Percentiles rank a stretch among this genome's conserved stretches.
Conservation (phyloP, 768 basidiomycete species). For the Amanita muscaria region DNA sequence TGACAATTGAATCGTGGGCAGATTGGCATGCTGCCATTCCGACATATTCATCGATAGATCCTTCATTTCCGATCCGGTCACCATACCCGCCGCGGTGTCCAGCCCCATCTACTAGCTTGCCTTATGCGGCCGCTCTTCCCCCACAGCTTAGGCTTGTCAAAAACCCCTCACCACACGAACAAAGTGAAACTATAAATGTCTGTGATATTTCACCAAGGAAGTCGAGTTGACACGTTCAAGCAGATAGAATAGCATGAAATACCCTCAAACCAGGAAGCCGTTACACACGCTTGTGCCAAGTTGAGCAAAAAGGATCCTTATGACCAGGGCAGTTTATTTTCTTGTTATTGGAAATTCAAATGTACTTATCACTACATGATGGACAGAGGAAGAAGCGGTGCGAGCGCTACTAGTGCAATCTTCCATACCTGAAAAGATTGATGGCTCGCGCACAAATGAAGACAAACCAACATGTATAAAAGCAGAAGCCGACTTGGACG, state of each 20-base stretch:
- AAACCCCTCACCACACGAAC: not conserved
- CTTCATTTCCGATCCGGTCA: constrained; percentile 1
- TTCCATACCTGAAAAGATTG: not conserved
- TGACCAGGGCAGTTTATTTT: not conserved
- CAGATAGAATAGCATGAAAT: not conserved
- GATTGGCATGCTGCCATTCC: constrained; percentile 5
- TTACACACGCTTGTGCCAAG: not conserved
- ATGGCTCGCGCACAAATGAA: not conserved
- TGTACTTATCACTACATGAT: too few species aligned
- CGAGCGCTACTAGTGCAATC: not conserved
- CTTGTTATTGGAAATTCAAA: too few species aligned
- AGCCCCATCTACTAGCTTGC: not conserved
- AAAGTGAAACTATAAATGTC: not conserved
- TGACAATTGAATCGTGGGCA: not conserved
- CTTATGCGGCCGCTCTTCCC: constrained; percentile 3
- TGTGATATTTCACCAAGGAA: not conserved
- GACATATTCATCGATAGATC: constrained; percentile 2
- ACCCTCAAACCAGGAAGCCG: not conserved
- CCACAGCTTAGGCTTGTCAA: not conserved
- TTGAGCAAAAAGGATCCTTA: constrained; percentile 7
- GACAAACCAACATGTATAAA: not conserved
- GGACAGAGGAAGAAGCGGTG: not conserved
- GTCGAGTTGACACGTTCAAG: not conserved
- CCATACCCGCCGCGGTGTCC: constrained; percentile 4
- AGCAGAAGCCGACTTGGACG: not conserved